A percentile compares a stretch with the other conserved stretches of the same genome.
Evolutionary conservation across 352 stramenopile genomes (phyloP).

Genomic region (Paralagenidium karlingii): DNA sequence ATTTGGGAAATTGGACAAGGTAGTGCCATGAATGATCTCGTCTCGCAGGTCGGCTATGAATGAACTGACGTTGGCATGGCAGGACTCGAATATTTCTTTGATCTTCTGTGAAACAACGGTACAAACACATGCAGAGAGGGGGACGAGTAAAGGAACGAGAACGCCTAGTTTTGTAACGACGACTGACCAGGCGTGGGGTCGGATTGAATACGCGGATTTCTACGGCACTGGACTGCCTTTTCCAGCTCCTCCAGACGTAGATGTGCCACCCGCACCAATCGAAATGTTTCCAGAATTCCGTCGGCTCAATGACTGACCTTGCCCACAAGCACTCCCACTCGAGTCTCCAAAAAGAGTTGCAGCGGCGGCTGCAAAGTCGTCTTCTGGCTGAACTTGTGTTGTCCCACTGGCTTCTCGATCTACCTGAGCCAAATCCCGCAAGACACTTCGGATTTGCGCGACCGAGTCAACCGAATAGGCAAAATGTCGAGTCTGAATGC

Average conservation of each 20-base stretch:
- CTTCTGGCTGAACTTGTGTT: no score
- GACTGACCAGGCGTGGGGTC: not conserved
- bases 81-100: conserved; percentile 74
- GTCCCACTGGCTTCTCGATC: no score
- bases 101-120: conserved; percentile 24
- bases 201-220: not conserved
- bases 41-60: not conserved
- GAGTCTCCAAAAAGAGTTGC: no score
- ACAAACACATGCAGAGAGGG: not conserved
- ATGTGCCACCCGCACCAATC: no score
- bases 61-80: conserved; percentile 1
- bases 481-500: no score
- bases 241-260: no score
- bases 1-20: conserved; percentile 79
- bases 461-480: conserved; percentile 58
- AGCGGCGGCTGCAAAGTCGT: no score
- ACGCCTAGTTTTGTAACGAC: not conserved
- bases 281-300: no score
- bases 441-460: conserved; percentile 48
- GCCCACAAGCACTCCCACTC: no score
- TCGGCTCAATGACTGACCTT: no score
- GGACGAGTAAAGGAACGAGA: not conserved
- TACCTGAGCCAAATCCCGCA: conserved; percentile 49
- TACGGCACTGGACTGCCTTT: no score
- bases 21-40: conserved; percentile 7